Conservation (phyloP, 441 rosid genomes). For the Euphorbia corollata region DNA sequence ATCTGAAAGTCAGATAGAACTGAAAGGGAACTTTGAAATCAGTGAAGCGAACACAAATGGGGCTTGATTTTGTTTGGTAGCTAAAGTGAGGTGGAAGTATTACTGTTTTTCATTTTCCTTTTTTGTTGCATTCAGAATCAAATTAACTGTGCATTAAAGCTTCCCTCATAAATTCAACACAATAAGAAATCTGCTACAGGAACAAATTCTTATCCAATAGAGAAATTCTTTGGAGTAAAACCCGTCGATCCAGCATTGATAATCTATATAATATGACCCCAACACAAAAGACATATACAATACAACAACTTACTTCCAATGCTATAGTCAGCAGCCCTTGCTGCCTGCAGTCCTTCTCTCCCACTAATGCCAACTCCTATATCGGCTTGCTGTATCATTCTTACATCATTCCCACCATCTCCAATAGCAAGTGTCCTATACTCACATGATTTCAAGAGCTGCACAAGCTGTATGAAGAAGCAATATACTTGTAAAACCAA, state of each 20-base stretch:
- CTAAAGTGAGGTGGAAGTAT: background rate
- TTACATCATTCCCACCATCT: conserved; percentile 99
- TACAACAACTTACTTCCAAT: conserved; percentile 63
- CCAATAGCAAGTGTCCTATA: conserved; percentile 96
- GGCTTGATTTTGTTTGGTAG: background rate
- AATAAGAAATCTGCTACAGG: conserved; percentile 1
- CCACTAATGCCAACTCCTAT: conserved; percentile 98
- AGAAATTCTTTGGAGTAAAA: background rate
- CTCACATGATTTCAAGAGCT: conserved; percentile 86
- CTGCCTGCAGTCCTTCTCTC: conserved; percentile 98
- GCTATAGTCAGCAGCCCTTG: conserved; percentile 97
- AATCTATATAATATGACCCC: background rate
- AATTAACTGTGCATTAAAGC: background rate
- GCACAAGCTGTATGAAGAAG: conserved; percentile 60
- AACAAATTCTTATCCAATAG: background rate
- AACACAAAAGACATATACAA: background rate
- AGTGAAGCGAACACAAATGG: background rate
- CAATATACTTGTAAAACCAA: background rate
- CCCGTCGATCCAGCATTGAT: background rate
- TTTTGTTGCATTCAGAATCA: conserved; percentile 2
- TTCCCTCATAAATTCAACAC: background rate
- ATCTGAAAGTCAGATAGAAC: background rate
- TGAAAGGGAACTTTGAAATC: background rate
- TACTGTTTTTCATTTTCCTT: background rate
- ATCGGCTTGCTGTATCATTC: conserved; percentile 99